Base-by-base conservation (phyloP, 257 asterid genomes). In the Gynochthodes officinalis region DNA sequence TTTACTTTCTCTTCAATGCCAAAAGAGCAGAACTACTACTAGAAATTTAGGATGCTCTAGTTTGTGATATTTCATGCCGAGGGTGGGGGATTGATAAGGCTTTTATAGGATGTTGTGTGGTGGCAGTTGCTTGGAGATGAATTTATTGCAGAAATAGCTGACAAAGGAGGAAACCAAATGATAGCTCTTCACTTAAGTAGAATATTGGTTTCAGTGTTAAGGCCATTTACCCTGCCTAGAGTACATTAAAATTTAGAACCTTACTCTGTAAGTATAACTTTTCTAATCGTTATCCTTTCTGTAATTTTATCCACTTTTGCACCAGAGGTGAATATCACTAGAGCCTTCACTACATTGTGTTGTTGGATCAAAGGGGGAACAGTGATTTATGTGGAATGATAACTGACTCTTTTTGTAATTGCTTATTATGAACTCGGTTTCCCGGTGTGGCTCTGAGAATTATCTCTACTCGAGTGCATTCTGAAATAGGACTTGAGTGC, bases 51-150 rank as follows among this genome's bases (percentile, higher is more conserved):
- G 33, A n/a, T 27, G 63, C 19, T 67, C 32, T 15, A 39, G 35
- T 55, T n/a, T 43, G 77, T 40, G 72, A 42, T 32, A 50, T 27
- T 58, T 67, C 54, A 54, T 35, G 28, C 12, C 40, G 28, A 4
- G 30, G 18, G n/a, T n/a, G 62, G 74, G 32, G 54, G 37, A 63
- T 27, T 43, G 59, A 37, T 35, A 43, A 43, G 79, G 59, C 35
- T 70, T 81, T 71, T 75, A 71, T 80, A 76, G 81, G 70, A 52
- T 25, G 68, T 43, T 19, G 2, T 40, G 65, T 37, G 40, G 83
- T 61, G 78, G 71, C 68, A 42, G 78, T 80, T 83, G 85, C 87
- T 80, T 81, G 71, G 63, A 73, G 72, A 53, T 75, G 69, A 81
- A 75, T 80, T 57, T 46, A 75, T 39, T 75, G 84, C 69, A 42